Evolutionary conservation across 2,329 filamentous ascomycete genomes (phyloP), one percentile per base, ranked within the genome.

Genomic region (Thelonectria olida): DNA sequence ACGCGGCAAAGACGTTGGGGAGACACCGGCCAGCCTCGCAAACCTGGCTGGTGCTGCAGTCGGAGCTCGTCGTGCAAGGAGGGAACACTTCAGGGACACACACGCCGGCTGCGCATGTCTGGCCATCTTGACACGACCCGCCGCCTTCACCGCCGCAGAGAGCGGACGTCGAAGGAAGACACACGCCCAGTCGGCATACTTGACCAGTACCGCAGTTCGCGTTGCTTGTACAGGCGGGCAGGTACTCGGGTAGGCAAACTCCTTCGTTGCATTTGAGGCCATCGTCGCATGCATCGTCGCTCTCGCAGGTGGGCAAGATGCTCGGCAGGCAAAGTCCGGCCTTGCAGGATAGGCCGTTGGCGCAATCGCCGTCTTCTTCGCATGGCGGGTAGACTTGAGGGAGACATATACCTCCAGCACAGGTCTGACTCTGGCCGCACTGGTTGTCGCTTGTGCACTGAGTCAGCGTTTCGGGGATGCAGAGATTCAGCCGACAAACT

Each of bases 401-500:
- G 5, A 55, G 28, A 34, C 53, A 55, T 12, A 55, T 10, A 7
- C 28, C 38, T 20, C 42, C 57, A 20, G 27, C 6, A 17, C 53
- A 55, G n/a, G 34, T 48, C 34, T 55, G 53, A 42, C 25, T 55
- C 20, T 23, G 31, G 13, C 53, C 17, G 15, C 59, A 62, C 22
- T 62, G 59, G 12, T 57, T 51, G 31, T 52, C 10, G 27, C 41
- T 53, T 10, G 28, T 28, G 20, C 59, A 62, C 13, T 39, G 34
- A 8, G 27, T 51, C 5, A 62, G 20, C 1, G 31, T 48, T 7
- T 50, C 27, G 1, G 61, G 55, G 4, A 59, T 36, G 15, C 61
- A 63, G 13, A 54, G 6, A 34, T 45, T 39, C n/a, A 61, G 52
- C 15, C 49, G 52, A 7, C 61, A 63, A 6, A 61, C 56, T 31